Conservation (phyloP, 2,329 filamentous ascomycete species). For the Dryadomyces quercus-mongolicae region DNA sequence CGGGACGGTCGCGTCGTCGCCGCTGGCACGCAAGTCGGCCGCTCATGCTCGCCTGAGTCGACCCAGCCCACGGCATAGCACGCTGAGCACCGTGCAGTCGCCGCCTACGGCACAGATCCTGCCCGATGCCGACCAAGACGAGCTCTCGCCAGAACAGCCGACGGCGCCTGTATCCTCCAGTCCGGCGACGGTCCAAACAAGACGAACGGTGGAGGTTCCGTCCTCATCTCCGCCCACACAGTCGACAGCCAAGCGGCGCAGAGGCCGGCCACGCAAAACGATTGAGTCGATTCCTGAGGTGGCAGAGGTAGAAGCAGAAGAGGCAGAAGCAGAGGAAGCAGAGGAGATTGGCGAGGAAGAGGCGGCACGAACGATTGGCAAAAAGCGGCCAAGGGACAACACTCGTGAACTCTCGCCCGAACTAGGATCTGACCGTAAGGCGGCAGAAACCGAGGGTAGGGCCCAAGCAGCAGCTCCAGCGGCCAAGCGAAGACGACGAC, state of each 20-base stretch:
- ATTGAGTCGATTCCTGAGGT: slow-evolving; percentile 3
- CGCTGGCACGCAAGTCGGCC: slow-evolving; percentile 10
- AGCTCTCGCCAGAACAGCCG: slow-evolving; percentile 11
- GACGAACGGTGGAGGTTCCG: neutral
- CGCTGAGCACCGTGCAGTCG: neutral
- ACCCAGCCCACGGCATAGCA: neutral
- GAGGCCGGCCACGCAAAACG: neutral
- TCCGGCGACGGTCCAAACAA: neutral
- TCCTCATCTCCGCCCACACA: slow-evolving; percentile 1
- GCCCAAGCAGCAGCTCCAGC: slow-evolving; percentile 20
- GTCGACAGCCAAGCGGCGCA: neutral
- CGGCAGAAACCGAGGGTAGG: slow-evolving; percentile 18
- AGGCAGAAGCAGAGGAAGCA: slow-evolving; percentile 20
- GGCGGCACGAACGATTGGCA: slow-evolving; percentile 28
- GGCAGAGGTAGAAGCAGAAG: slow-evolving; percentile 23
- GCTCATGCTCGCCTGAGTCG: neutral
- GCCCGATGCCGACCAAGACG: slow-evolving; percentile 8
- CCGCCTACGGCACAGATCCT: neutral
- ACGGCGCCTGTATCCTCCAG: neutral
- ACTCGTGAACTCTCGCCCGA: slow-evolving; percentile 27
- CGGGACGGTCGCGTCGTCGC: slow-evolving; percentile 5
- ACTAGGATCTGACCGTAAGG: slow-evolving; percentile 22
- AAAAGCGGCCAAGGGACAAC: slow-evolving; percentile 27
- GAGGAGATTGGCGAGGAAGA: slow-evolving; percentile 31
- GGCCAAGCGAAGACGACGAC: slow-evolving; percentile 25